Conservation (phyloP, 139 green algal genomes). For the Trebouxia sp. region DNA sequence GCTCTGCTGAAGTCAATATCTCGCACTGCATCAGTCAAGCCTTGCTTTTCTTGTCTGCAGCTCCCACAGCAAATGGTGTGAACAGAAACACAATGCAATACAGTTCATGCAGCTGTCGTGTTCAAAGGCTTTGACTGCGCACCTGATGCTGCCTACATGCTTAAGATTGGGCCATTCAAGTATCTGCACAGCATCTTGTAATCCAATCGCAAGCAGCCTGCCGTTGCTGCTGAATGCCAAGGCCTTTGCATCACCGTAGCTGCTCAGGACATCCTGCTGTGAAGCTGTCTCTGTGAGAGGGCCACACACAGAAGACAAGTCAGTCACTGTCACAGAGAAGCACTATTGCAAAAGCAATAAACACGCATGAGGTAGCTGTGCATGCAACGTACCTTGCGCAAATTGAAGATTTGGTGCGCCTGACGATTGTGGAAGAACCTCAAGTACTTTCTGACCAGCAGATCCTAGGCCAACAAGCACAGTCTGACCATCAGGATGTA, state of each 20-base stretch:
- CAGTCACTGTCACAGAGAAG: too few species aligned
- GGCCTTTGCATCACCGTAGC: conserved; percentile 13
- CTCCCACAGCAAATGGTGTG: neutral
- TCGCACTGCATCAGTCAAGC: conserved; percentile 21
- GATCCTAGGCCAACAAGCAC: neutral
- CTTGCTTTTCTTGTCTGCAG: conserved; percentile 9
- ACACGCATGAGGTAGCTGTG: neutral
- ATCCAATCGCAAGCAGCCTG: neutral
- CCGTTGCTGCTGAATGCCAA: neutral
- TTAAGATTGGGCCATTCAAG: conserved; percentile 23
- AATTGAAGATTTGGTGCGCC: neutral
- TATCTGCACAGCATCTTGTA: conserved; percentile 19
- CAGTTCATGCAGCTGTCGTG: neutral
- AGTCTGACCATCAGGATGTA: neutral
- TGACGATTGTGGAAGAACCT: neutral
- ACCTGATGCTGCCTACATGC: neutral
- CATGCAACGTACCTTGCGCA: neutral
- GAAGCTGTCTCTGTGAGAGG: neutral
- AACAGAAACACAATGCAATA: neutral
- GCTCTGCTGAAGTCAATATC: conserved; percentile 39
- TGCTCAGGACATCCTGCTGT: conserved; percentile 1
- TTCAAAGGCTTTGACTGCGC: too few species aligned
- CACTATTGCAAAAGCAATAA: too few species aligned
- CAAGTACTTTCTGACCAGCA: neutral
- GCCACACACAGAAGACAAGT: neutral